Evolutionary conservation across 495 filamentous ascomycete species (phyloP).

Genomic region (Pyrenula massariospora): DNA sequence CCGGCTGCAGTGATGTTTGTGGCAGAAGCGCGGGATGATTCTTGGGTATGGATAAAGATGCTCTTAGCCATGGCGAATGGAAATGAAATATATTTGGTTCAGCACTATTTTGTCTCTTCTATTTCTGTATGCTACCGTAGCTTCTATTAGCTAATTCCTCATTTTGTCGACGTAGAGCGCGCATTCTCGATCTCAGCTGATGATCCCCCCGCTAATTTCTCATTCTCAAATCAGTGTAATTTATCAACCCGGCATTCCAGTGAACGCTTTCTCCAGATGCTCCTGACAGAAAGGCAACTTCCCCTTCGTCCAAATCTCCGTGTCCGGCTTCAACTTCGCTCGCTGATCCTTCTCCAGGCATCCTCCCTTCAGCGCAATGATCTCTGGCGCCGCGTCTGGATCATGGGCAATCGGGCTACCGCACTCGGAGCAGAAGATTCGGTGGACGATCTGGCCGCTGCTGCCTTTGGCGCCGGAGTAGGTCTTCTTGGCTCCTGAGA

Average conservation of each 20-base stretch:
- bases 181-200: no score
- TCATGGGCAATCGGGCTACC: constrained; percentile 60
- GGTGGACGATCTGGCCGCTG: constrained; percentile 49
- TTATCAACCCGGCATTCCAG: constrained; percentile 52
- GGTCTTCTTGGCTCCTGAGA: constrained; percentile 53
- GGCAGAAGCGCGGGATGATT: no score
- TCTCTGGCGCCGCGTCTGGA: constrained; percentile 52
- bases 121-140: no score
- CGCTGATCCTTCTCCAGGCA: constrained; percentile 49
- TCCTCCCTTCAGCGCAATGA: constrained; percentile 59
- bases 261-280: constrained; percentile 44
- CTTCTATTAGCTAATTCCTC: no score
- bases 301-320: constrained; percentile 56
- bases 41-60: no score
- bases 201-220: no score
- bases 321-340: constrained; percentile 58
- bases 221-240: no score
- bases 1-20: no score
- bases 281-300: constrained; percentile 62
- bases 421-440: constrained; percentile 58
- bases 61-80: no score
- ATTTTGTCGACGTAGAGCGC: no score
- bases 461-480: constrained; percentile 39
- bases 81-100: no score
- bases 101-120: no score